These are phyloP conservation scores for Aspergillus clavatus DNA, from an alignment of 2,329 filamentous ascomycete species.

Conservation along the genomic window DNA sequence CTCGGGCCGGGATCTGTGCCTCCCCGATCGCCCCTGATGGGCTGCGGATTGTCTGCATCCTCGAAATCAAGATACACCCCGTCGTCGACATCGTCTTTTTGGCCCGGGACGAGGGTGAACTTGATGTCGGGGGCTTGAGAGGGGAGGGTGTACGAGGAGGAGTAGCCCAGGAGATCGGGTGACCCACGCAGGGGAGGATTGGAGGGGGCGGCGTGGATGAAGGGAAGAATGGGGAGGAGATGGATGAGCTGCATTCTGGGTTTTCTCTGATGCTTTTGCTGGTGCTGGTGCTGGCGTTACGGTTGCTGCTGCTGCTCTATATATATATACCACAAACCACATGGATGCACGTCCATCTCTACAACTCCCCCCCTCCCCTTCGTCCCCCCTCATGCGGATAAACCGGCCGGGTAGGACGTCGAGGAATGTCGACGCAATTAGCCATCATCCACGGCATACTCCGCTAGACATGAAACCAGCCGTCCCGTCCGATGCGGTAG, in stretches of 20 bases:
- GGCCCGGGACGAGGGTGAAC: slow-evolving; percentile 46
- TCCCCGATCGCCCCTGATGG: slow-evolving; percentile 50
- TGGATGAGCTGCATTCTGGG: not conserved
- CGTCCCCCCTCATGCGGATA: too few relatives aligned
- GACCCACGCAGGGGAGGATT: slow-evolving; percentile 29
- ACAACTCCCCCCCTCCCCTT: too few relatives aligned
- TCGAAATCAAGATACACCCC: slow-evolving; percentile 54
- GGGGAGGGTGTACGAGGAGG: slow-evolving; percentile 31
- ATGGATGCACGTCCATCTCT: too few relatives aligned
- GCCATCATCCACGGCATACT: too few relatives aligned
- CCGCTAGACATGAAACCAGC: too few relatives aligned
- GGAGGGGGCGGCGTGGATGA: slow-evolving; percentile 21
- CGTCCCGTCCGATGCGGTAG: too few relatives aligned
- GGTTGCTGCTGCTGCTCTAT: too few relatives aligned
- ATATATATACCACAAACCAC: not conserved
- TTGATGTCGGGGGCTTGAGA: slow-evolving; percentile 35
- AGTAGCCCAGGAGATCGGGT: slow-evolving; percentile 36
- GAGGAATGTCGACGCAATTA: too few relatives aligned
- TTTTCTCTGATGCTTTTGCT: not conserved
- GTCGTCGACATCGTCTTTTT: slow-evolving; percentile 47
- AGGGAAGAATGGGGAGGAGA: slow-evolving; percentile 6
- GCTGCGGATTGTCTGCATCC: slow-evolving; percentile 49
- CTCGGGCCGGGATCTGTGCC: slow-evolving; percentile 51
- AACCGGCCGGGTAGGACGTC: too few relatives aligned
- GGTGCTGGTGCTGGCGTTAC: not conserved